phyloP scores from a whole-genome alignment of 331 rosid genomes.

The Rhamnella rubrinervis region DNA sequence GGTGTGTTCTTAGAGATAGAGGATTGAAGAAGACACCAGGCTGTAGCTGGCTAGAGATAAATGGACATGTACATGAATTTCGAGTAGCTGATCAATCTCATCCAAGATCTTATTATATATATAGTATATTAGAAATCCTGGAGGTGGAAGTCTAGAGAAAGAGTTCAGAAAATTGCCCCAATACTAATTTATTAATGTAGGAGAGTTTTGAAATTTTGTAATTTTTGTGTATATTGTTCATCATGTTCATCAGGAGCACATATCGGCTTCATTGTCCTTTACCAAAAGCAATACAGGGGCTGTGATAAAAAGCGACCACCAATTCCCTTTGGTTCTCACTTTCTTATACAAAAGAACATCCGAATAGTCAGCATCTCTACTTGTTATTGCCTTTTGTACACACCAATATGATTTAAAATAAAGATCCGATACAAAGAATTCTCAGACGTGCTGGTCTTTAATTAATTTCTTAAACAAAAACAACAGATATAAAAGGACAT shows the following conservation, averaged over 20 bases:
- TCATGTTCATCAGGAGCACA: not conserved
- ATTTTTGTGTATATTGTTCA: not conserved
- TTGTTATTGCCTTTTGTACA: too few relatives aligned
- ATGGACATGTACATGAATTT: conserved; percentile 63
- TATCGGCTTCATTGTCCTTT: not conserved
- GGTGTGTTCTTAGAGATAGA: conserved; percentile 57
- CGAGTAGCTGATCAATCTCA: conserved; percentile 71
- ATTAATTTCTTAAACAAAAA: too few relatives aligned
- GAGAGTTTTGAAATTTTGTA: not conserved
- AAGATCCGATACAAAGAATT: too few relatives aligned
- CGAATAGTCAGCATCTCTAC: too few relatives aligned
- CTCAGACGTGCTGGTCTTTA: too few relatives aligned
- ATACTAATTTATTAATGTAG: not conserved
- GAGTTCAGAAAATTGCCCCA: conserved; percentile 3
- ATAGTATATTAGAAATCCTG: conserved; percentile 39
- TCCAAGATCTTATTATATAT: conserved; percentile 57
- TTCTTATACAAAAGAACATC: too few relatives aligned
- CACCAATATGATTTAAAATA: too few relatives aligned
- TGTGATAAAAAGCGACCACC: too few relatives aligned
- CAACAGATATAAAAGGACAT: too few relatives aligned
- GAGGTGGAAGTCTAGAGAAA: conserved; percentile 50
- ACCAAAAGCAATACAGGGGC: too few relatives aligned
- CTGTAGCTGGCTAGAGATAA: conserved; percentile 70
- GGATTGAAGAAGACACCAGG: conserved; percentile 76
- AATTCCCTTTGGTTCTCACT: too few relatives aligned